phyloP scores from a whole-genome alignment of 2,329 filamentous ascomycete species.

The Stachybotrys chartarum region DNA sequence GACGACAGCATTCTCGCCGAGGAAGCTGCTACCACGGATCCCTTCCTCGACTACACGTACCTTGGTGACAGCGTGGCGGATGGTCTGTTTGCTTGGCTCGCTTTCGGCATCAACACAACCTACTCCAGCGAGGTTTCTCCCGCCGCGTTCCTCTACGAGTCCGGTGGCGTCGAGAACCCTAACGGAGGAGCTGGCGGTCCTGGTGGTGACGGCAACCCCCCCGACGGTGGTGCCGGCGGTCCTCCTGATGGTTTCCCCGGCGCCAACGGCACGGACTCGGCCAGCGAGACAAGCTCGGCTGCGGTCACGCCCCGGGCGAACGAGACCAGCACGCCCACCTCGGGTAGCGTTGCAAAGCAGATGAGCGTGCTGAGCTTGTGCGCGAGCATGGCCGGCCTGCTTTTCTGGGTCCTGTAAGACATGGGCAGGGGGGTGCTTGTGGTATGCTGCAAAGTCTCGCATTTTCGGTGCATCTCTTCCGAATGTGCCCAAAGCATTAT shows the following conservation, averaged over 20 bases:
- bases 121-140: constrained; percentile 13
- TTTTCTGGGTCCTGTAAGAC: background rate
- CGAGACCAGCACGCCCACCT: background rate
- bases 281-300: background rate
- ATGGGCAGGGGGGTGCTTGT: background rate
- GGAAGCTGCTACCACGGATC: constrained; percentile 44
- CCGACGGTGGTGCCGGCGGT: background rate
- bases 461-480: background rate
- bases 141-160: constrained; percentile 22
- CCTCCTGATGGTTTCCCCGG: background rate
- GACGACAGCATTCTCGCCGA: constrained; percentile 41
- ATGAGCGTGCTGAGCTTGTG: background rate
- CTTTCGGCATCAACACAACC: constrained; percentile 39
- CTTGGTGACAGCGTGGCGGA: constrained; percentile 45
- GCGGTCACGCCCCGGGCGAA: background rate
- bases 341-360: background rate
- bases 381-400: background rate
- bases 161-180: constrained; percentile 22
- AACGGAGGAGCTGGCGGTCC: constrained; percentile 1
- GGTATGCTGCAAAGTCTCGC: background rate
- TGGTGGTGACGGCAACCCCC: background rate
- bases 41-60: constrained; percentile 50
- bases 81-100: constrained; percentile 49
- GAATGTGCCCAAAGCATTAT: background rate
- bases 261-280: background rate